Conservation (phyloP, 139 green algal species). For the Chlamydomonas eustigma region DNA sequence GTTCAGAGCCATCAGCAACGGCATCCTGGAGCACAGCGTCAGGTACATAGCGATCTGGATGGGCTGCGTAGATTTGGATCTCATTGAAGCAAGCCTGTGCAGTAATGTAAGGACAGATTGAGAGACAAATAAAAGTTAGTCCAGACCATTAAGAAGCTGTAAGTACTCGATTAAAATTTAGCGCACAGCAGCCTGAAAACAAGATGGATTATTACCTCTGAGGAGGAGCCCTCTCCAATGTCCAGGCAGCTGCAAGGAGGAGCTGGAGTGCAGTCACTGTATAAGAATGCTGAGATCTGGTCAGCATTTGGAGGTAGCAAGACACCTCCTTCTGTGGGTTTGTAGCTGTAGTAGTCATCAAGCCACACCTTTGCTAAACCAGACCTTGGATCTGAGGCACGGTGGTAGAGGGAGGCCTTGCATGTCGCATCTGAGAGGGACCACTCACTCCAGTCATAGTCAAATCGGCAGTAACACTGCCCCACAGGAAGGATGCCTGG, state of each 20-base stretch:
- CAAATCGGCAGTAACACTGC: not conserved
- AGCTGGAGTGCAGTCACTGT: not conserved
- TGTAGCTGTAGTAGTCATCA: conserved; percentile 2
- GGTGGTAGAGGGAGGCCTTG: not conserved
- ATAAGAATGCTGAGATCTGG: not conserved
- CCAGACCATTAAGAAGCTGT: not conserved
- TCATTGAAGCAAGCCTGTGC: not conserved
- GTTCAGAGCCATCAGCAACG: not conserved
- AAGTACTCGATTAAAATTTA: not conserved
- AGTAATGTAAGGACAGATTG: too few relatives aligned
- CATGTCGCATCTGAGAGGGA: not conserved
- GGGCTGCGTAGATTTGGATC: not conserved
- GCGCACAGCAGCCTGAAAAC: not conserved
- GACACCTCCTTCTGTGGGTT: not conserved
- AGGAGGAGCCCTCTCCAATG: not conserved
- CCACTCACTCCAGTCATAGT: not conserved
- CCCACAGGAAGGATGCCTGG: not conserved
- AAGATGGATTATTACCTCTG: too few relatives aligned
- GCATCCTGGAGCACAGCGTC: not conserved
- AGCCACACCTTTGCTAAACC: not conserved
- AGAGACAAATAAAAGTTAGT: not conserved
- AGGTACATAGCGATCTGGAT: not conserved
- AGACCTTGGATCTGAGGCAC: not conserved
- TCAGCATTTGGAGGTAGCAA: not conserved
- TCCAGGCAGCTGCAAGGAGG: not conserved